Evolutionary conservation across 2,329 filamentous ascomycete species (phyloP).

Genomic region (Hypocrella siamensis): DNA sequence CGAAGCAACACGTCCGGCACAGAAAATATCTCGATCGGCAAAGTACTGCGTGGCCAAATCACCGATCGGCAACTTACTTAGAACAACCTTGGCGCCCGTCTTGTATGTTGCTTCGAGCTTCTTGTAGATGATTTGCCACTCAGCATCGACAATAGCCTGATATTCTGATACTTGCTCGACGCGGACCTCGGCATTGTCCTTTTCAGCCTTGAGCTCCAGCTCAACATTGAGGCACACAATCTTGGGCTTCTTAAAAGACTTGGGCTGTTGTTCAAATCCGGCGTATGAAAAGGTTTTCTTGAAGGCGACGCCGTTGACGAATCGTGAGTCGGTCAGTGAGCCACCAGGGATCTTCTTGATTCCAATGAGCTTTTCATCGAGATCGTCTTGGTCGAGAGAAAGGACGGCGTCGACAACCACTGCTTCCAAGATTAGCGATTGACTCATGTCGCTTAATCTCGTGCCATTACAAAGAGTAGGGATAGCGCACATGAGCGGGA

Average conservation of each 20-base stretch:
- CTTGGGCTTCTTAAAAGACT: constrained; percentile 84
- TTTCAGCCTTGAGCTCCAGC: constrained; percentile 95
- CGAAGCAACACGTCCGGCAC: constrained; percentile 77
- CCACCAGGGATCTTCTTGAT: constrained; percentile 97
- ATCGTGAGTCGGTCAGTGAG: constrained; percentile 87
- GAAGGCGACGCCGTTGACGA: constrained; percentile 96
- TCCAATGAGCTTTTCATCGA: constrained; percentile 95
- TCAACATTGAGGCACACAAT: constrained; percentile 97
- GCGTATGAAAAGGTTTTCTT: constrained; percentile 99
- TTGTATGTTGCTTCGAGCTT: constrained; percentile 92
- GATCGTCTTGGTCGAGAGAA: constrained; percentile 86
- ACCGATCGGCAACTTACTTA: constrained; percentile 93
- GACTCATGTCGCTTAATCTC: no score
- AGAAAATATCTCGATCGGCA: constrained; percentile 96
- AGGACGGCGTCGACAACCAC: constrained; percentile 97
- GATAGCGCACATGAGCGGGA: no score
- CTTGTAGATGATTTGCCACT: constrained; percentile 99
- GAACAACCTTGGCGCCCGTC: constrained; percentile 91
- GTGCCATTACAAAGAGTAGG: no score
- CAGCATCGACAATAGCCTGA: constrained; percentile 96
- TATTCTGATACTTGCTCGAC: constrained; percentile 98
- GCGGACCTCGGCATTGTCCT: constrained; percentile 96
- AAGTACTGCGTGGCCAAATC: constrained; percentile 97
- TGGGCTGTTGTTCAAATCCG: constrained; percentile 98
- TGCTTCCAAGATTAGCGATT: constrained; percentile 16